Conservation (phyloP, 202 grass and related monocot species). For the Panicum virgatum region DNA sequence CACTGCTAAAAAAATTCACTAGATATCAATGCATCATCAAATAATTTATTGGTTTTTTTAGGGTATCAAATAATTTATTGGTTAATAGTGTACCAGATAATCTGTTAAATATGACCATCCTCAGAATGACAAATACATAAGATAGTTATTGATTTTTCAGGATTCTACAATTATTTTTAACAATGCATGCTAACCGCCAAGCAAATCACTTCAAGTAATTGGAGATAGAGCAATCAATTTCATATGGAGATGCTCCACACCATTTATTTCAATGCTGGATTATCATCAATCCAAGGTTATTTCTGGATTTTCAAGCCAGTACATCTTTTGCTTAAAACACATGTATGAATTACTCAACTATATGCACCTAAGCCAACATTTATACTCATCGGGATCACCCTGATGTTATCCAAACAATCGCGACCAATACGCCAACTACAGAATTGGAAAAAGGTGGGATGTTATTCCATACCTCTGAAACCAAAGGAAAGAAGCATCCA, state of each 20-base stretch:
- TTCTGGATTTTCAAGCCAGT: neutral
- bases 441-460: neutral
- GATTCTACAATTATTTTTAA: neutral
- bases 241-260: neutral
- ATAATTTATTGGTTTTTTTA: too few species aligned
- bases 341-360: conserved; percentile 8
- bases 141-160: neutral
- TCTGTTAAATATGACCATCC: neutral
- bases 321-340: neutral
- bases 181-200: neutral
- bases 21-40: too few species aligned
- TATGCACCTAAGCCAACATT: neutral
- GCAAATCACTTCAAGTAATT: conserved; percentile 6
- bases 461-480: conserved; percentile 44
- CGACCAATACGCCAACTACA: neutral
- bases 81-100: conserved; percentile 3
- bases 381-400: neutral
- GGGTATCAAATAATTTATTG: too few species aligned
- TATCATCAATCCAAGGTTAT: neutral
- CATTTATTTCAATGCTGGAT: neutral
- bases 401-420: neutral
- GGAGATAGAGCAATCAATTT: neutral
- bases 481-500: conserved; percentile 27
- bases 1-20: too few species aligned
- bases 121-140: neutral